phyloP scores from a whole-genome alignment of 371 early-diverging fungal genomes.

The Saksenaea oblongispora region DNA sequence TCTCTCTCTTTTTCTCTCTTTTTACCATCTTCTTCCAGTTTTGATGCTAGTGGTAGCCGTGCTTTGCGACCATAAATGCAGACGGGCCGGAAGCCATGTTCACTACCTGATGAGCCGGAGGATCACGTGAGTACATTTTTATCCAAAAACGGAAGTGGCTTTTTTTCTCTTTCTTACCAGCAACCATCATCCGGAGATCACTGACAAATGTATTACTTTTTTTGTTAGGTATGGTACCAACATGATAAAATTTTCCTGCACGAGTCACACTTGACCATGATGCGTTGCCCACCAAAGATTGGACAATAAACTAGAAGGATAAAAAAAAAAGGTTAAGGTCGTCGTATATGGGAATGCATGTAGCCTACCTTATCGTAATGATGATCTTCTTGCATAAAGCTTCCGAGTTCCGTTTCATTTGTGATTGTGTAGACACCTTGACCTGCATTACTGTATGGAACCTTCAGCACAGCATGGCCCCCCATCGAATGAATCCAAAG shows the following conservation, averaged over 20 bases:
- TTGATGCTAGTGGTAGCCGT: conserved; percentile 71
- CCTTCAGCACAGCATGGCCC: conserved; percentile 90
- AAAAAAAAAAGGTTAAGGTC: not conserved
- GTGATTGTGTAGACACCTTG: conserved; percentile 96
- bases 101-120: conserved; percentile 25
- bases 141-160: not conserved
- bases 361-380: conserved; percentile 79
- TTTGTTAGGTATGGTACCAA: conserved; percentile 92
- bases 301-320: conserved; percentile 86
- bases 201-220: conserved; percentile 85
- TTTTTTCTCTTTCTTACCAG: conserved; percentile 50
- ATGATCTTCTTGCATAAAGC: conserved; percentile 80
- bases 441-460: conserved; percentile 93
- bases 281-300: conserved; percentile 91
- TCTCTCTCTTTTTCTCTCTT: not conserved
- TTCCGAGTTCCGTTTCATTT: conserved; percentile 70
- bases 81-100: conserved; percentile 83
- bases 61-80: conserved; percentile 88
- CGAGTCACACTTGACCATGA: conserved; percentile 86
- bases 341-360: too few relatives aligned
- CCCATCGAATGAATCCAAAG: conserved; percentile 88
- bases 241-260: conserved; percentile 85
- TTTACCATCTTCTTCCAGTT: conserved; percentile 57
- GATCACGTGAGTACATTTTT: not conserved
- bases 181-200: conserved; percentile 92